Conservation (phyloP, 2,329 filamentous ascomycete genomes). For the Aspergillus luchuensis region DNA sequence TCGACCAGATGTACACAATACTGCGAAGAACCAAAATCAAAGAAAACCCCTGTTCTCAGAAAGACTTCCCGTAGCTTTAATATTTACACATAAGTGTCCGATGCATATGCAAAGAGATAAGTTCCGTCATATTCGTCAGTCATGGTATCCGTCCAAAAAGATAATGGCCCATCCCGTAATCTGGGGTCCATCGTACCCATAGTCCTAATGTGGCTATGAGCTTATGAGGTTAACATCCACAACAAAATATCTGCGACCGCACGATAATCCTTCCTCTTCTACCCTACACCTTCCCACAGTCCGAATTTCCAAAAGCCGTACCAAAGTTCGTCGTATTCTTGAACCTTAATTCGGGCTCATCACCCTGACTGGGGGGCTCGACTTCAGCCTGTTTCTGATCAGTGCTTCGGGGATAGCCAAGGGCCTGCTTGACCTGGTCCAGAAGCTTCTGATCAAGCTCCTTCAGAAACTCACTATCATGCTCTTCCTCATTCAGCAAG, state of each 20-base stretch:
- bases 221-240: neutral
- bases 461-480: conserved; percentile 44
- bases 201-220: neutral
- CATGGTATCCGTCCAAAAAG: conserved; percentile 15
- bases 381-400: conserved; percentile 27
- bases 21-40: neutral
- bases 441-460: conserved; percentile 48
- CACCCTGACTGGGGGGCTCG: conserved; percentile 26
- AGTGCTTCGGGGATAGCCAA: conserved; percentile 27
- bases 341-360: conserved; percentile 45
- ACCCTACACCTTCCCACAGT: conserved; percentile 20
- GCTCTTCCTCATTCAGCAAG: conserved; percentile 44
- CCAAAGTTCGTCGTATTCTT: conserved; percentile 51
- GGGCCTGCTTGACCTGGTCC: conserved; percentile 40
- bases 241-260: neutral
- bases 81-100: conserved; percentile 13
- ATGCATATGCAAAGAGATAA: conserved; percentile 9
- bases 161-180: conserved; percentile 3
- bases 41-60: neutral
- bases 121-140: conserved; percentile 17
- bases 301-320: conserved; percentile 46
- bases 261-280: neutral
- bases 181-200: neutral
- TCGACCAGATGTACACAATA: neutral
- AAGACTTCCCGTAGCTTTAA: conserved; percentile 5